Evolutionary conservation across 192 early-diverging fungal species (phyloP), one percentile per base, ranked within the genome.

Genomic region (Backusella circina): DNA sequence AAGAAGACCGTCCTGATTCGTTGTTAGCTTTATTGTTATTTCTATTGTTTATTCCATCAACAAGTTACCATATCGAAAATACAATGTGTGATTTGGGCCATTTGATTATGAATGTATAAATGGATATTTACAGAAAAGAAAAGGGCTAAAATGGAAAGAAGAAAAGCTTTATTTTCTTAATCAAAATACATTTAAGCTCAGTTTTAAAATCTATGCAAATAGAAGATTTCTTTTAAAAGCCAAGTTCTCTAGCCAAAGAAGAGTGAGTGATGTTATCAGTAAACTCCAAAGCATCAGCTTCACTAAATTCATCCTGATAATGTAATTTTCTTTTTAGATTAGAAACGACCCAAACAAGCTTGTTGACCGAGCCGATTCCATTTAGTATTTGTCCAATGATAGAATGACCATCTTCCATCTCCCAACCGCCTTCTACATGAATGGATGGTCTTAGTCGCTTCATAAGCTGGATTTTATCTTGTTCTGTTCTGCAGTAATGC

Each of bases 1-100:
- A 41, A 94, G 86, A 31, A 93, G 86, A 38, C 93, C 93, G 67
- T 94, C 93, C 82, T 83, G 37, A 28, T 28, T 8, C 32, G 1
- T 67, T 32, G 33, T 67, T n/a, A 41, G 15, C 9, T 31, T 31
- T 2, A 12, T 33, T 18, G 26, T 2, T 28, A 37, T 0, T n/a
- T n/a, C n/a, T 16, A 18, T 30, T 6, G 21, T 41, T 23, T 33
- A 13, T 37, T 16, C 13, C 4, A 51, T 31, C 18, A 3, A 18
- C 5, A 7, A 51, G 37, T 57, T 68, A 81, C 80, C 92, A 94
- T 94, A 66, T 94, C 92, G 75, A 94, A 94, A 75, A 94, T 90
- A 79, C 91, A 92, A 47, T 90, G 85, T 65, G 88, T 86, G 41
- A 91, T 88, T 38, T 57, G 54, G 1, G 84, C 66, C 74, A 76